phyloP scores from a whole-genome alignment of 2,329 filamentous ascomycete genomes.

The Rutstroemia sp. region DNA sequence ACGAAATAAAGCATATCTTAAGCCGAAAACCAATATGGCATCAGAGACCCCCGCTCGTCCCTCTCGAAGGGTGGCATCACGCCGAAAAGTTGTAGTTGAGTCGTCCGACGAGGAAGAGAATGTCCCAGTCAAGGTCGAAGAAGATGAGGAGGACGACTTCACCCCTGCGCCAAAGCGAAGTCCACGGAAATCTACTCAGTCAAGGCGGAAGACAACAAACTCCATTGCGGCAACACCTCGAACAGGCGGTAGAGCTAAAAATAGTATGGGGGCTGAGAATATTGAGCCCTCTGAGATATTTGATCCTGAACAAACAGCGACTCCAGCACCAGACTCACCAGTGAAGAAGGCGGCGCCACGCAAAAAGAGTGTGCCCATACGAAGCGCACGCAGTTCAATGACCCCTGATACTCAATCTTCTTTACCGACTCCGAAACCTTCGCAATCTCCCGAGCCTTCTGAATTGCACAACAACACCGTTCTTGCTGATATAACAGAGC shows the following conservation, averaged over 20 bases:
- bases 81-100: slow-evolving; percentile 69
- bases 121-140: slow-evolving; percentile 49
- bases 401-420: slow-evolving; percentile 28
- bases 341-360: slow-evolving; percentile 50
- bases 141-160: slow-evolving; percentile 68
- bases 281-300: slow-evolving; percentile 55
- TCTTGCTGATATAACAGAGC: slow-evolving; percentile 67
- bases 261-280: slow-evolving; percentile 34
- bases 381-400: slow-evolving; percentile 25
- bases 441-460: slow-evolving; percentile 49
- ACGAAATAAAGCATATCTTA: slow-evolving; percentile 9
- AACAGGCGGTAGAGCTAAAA: slow-evolving; percentile 35
- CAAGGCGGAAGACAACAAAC: slow-evolving; percentile 41
- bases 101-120: slow-evolving; percentile 71
- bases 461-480: slow-evolving; percentile 47
- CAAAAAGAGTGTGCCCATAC: slow-evolving; percentile 54
- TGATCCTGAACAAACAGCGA: slow-evolving; percentile 45
- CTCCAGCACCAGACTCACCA: slow-evolving; percentile 44
- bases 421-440: slow-evolving; percentile 45
- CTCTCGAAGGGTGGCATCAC: slow-evolving; percentile 51
- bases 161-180: slow-evolving; percentile 55
- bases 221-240: slow-evolving; percentile 21
- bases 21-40: slow-evolving; percentile 12
- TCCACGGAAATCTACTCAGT: slow-evolving; percentile 44
- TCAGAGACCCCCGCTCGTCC: slow-evolving; percentile 42